Evolutionary conservation across 768 basidiomycete genomes (phyloP).

Genomic region (Lyophyllum semitale): DNA sequence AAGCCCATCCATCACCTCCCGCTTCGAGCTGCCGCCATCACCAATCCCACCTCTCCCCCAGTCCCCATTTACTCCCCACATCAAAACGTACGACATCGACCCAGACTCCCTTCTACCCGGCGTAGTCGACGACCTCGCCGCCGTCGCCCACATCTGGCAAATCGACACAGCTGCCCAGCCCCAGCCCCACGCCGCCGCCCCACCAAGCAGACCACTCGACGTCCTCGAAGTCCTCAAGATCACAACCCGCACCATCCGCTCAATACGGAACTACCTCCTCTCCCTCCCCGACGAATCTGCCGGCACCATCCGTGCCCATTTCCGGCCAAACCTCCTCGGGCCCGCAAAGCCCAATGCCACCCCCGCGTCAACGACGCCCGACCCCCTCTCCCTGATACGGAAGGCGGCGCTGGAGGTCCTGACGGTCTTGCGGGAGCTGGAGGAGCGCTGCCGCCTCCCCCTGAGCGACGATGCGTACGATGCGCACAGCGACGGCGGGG

Average conservation of each 20-base stretch:
- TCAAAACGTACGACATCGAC: constrained; percentile 71
- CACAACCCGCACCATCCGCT: constrained; percentile 80
- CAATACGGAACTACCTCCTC: constrained; percentile 81
- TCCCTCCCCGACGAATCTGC: constrained; percentile 78
- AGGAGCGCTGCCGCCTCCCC: constrained; percentile 76
- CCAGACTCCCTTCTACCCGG: constrained; percentile 77
- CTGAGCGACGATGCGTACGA: constrained; percentile 84
- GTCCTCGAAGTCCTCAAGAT: constrained; percentile 73
- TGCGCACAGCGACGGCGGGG: constrained; percentile 69
- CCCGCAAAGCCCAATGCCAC: constrained; percentile 38
- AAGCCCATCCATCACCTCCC: constrained; percentile 42
- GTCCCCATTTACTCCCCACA: constrained; percentile 51
- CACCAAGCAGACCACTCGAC: constrained; percentile 40
- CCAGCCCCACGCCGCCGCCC: neutral
- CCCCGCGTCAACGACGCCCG: constrained; percentile 37
- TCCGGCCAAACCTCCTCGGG: constrained; percentile 51
- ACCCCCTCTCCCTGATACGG: constrained; percentile 72
- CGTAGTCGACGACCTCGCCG: constrained; percentile 72
- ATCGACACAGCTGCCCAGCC: constrained; percentile 31
- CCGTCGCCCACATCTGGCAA: constrained; percentile 65
- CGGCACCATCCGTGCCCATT: constrained; percentile 55
- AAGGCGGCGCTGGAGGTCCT: constrained; percentile 84
- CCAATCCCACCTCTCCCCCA: constrained; percentile 54
- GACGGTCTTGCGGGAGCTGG: constrained; percentile 73
- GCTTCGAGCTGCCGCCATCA: constrained; percentile 72